Evolutionary conservation across 164 flowering plant genomes (phyloP), one percentile per base, ranked within the genome.

Genomic region (Malania oleifera): DNA sequence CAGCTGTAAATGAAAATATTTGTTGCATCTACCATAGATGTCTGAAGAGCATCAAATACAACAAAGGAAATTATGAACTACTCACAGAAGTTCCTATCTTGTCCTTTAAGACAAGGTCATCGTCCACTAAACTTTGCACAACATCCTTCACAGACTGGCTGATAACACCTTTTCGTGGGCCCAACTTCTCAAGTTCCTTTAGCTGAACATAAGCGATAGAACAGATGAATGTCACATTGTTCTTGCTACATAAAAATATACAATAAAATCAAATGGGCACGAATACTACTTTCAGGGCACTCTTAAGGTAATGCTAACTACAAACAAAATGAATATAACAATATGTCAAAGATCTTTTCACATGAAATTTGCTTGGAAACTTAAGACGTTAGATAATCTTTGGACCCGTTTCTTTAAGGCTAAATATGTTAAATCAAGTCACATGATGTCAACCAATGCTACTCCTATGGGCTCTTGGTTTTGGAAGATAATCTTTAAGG

Each of bases 91-190:
- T 93, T 58, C 99, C 97, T 22, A 88, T 82, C 73, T 93, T 93
- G 77, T 93, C 99, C 63, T 88, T 93, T n/a, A 63, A 79, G 52
- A 88, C 97, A 47, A 93, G 96, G 69, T 88, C 97, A 81, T 93
- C 99, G 72, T 93, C 97, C 47, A 93, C 99, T 41, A 93, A 73
- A 79, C 88, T 88, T 65, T 90, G 99, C 60, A 90, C 64, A 59
- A 93, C 99, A 82, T 93, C 99, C 73, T 93, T 93, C 61, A 93
- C 97, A 56, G 99, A 88, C 62, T 90, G 99, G 67, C 72, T 70
- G 66, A 88, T 90, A 10, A 93, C 97, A 57, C 99, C 99, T 77
- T 82, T 93, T 78, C 74, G 85, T 6, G 99, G 97, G 11, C 97
- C 97, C 71, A 75, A 54, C 71, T 90, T 93, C 80, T 93, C 99